Conservation (phyloP, 805 yeast genomes). For the Ogataea neopini region DNA sequence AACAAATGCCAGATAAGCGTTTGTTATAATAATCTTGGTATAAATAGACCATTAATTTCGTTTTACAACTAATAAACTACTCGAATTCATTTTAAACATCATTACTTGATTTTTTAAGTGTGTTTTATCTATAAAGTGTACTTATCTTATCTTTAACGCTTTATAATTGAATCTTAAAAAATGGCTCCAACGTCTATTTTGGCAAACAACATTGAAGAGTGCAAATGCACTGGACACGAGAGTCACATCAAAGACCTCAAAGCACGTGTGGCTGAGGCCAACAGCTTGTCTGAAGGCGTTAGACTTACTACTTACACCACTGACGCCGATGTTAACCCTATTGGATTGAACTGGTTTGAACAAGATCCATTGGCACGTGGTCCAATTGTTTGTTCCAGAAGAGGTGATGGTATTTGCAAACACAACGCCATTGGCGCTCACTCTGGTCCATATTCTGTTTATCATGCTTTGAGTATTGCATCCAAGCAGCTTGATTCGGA, state of each 20-base stretch:
- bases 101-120: no score
- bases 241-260: constrained; percentile 3
- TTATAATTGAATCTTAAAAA: neutral
- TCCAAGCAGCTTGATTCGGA: constrained; percentile 53
- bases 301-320: constrained; percentile 55
- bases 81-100: no score
- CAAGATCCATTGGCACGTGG: constrained; percentile 50
- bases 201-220: constrained; percentile 3
- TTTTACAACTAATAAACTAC: neutral
- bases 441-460: constrained; percentile 62
- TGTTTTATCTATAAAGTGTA: no score
- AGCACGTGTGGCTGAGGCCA: neutral
- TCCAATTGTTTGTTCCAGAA: constrained; percentile 57
- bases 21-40: neutral
- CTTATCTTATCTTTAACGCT: no score
- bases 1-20: constrained; percentile 5
- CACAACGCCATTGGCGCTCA: constrained; percentile 69
- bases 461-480: constrained; percentile 68
- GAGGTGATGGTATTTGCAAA: constrained; percentile 47
- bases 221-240: constrained; percentile 1
- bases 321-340: constrained; percentile 50
- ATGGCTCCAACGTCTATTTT: constrained; percentile 16
- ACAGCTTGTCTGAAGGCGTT: constrained; percentile 24
- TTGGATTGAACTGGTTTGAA: constrained; percentile 55
- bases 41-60: neutral